Base-by-base conservation (phyloP, 345 rosid species). In the Populus alba region DNA sequence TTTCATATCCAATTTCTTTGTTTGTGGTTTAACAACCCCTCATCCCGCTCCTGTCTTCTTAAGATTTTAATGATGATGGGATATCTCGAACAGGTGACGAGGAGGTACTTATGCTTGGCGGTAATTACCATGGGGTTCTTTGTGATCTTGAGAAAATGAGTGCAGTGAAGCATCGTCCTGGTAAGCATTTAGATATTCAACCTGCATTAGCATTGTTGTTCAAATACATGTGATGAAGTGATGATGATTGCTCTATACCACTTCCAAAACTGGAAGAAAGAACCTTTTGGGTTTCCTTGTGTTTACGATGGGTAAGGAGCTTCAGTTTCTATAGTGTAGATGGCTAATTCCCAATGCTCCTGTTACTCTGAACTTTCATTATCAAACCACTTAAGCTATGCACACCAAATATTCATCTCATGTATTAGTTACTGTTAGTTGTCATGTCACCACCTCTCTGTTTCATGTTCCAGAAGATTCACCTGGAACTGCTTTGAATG, bases 61-160 rank as follows among this genome's bases (percentile, higher is more conserved):
- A 61, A 62, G 23, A 23, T 15, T 68, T 18, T 5, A 18, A 22
- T 37, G 7, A 39, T 73, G 31, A 66, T 55, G 45, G 6, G 27
- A 17, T 79, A 18, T 68, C 45, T 47, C 51, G 33, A 81, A 78
- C 92, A 92, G 99, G 65, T 37, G 86, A 87, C 79, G 91, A 89
- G 41, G 86, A 90, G 49, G 90, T 86, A 73, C 87, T 73, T 72
- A 93, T 90, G 91, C 86, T 93, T 23, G 93, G 98, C 53, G 91
- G 94, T 66, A 82, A 83, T 22, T 85, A 51, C 55, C 89, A 86
- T 68, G 92, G 96, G 35, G 77, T 39, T 47, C 84, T 85, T 61
- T 78, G 86, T 79, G 83, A 85, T 85, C 87, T 81, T 68, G 83
- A 76, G 75, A 85, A 86, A 81, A 66, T 82, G 82, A 79, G n/a